Evolutionary conservation across 2,329 filamentous ascomycete genomes (phyloP).

Genomic region (Hirsutella thompsonii): DNA sequence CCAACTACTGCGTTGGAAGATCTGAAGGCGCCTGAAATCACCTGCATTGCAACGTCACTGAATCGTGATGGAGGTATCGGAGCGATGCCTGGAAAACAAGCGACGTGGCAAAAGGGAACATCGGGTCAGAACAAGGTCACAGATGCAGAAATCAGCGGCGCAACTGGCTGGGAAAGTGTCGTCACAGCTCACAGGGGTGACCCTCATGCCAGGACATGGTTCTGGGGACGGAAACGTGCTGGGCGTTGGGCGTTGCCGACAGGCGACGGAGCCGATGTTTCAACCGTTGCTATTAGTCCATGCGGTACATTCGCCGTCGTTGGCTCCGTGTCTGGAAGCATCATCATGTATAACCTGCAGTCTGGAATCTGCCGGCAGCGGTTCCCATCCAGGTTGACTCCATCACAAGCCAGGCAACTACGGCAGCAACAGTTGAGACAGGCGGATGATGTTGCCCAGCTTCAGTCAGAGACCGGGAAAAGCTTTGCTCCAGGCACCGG

Average conservation of each 20-base stretch:
- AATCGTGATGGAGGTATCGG: conserved; percentile 94
- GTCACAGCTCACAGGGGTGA: conserved; percentile 86
- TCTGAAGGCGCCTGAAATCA: conserved; percentile 85
- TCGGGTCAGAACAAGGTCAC: conserved; percentile 44
- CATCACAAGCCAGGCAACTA: conserved; percentile 64
- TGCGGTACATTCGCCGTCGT: conserved; percentile 91
- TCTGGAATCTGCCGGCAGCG: conserved; percentile 79
- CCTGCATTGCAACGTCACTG: conserved; percentile 77
- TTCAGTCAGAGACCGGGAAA: conserved; percentile 31
- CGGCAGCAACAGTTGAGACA: conserved; percentile 51
- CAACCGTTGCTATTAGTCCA: conserved; percentile 75
- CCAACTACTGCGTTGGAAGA: conserved; percentile 54
- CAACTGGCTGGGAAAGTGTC: conserved; percentile 94
- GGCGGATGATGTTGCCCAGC: conserved; percentile 41
- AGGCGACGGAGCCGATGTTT: conserved; percentile 68
- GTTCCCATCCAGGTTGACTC: conserved; percentile 70
- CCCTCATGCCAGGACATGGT: conserved; percentile 83
- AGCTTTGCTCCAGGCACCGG: conserved; percentile 42
- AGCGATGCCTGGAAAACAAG: conserved; percentile 61
- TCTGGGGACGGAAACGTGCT: conserved; percentile 89
- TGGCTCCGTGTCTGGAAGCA: conserved; percentile 67
- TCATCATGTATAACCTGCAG: conserved; percentile 96
- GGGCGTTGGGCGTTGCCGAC: conserved; percentile 90
- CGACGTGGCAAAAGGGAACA: conserved; percentile 69
- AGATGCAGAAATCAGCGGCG: conserved; percentile 59